These are phyloP conservation scores for Cordyceps cateniannulata DNA, from an alignment of 2,329 filamentous ascomycete genomes.

Conservation along the genomic window DNA sequence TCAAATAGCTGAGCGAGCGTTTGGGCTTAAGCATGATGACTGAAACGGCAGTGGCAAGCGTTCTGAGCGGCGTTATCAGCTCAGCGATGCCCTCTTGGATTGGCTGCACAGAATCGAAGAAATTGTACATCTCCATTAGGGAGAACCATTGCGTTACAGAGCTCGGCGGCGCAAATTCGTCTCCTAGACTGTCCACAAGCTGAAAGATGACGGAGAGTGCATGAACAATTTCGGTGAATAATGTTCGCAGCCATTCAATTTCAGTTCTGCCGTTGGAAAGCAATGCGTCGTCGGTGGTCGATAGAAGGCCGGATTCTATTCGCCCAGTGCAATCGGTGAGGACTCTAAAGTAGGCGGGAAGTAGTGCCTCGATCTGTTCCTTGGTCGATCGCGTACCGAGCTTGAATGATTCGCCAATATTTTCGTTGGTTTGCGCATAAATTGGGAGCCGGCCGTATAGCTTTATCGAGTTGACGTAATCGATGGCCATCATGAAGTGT, in stretches of 20 bases:
- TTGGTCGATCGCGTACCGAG: constrained; percentile 22
- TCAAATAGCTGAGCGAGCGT: constrained; percentile 41
- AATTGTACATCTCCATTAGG: constrained; percentile 61
- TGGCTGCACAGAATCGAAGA: constrained; percentile 57
- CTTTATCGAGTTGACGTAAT: constrained; percentile 45
- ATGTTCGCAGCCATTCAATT: constrained; percentile 53
- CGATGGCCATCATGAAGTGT: constrained; percentile 58
- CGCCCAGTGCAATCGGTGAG: constrained; percentile 42
- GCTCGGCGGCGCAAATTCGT: constrained; percentile 49
- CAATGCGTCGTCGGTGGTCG: constrained; percentile 43
- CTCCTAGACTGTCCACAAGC: constrained; percentile 54
- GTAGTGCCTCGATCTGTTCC: constrained; percentile 37
- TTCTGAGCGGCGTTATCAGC: constrained; percentile 59
- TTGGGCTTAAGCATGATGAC: constrained; percentile 64
- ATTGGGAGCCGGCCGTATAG: constrained; percentile 35
- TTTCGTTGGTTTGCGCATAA: constrained; percentile 20
- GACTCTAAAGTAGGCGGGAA: constrained; percentile 42
- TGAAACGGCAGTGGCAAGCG: constrained; percentile 63
- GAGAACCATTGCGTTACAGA: constrained; percentile 66
- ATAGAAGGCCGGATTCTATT: constrained; percentile 41
- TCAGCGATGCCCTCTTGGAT: constrained; percentile 37
- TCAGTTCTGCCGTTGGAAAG: constrained; percentile 47
- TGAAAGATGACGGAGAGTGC: constrained; percentile 68
- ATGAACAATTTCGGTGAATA: constrained; percentile 66
- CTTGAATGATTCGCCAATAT: constrained; percentile 25